Evolutionary conservation across 139 green algal genomes (phyloP).

Genomic region (Coelastrella sp.): DNA sequence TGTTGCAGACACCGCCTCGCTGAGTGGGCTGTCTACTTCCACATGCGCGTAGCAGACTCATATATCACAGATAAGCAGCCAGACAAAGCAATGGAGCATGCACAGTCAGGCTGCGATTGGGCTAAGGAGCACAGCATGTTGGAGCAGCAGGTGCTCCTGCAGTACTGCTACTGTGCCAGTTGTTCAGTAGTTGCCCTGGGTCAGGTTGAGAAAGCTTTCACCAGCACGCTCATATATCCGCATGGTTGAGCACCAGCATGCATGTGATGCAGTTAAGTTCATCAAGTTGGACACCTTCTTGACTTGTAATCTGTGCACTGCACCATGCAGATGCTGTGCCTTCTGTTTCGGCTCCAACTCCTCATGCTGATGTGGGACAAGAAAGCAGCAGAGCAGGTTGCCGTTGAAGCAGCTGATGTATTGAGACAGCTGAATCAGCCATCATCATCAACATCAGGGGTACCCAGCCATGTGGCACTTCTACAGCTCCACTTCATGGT

Average conservation of each 20-base stretch:
- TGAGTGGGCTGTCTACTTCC: conserved; percentile 46
- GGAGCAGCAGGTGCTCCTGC: conserved; percentile 30
- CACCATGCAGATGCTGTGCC: conserved; percentile 40
- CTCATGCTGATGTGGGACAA: conserved; percentile 45
- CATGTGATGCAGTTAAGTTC: too few species aligned
- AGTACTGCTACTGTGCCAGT: neutral
- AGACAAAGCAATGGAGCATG: neutral
- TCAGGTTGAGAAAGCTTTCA: too few species aligned
- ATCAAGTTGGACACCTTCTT: too few species aligned
- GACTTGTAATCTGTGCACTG: too few species aligned
- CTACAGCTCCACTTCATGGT: conserved; percentile 55
- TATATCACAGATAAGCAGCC: neutral
- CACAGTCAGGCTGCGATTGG: conserved; percentile 4
- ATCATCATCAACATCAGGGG: neutral
- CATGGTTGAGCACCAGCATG: too few species aligned
- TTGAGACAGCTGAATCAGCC: conserved; percentile 14
- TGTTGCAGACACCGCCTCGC: conserved; percentile 22
- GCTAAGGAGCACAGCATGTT: conserved; percentile 31
- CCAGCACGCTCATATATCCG: too few species aligned
- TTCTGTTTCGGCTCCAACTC: conserved; percentile 51
- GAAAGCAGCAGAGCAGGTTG: neutral
- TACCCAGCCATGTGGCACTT: neutral
- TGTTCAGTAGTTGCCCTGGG: too few species aligned
- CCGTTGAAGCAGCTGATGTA: neutral
- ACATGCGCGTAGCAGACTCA: conserved; percentile 29